Evolutionary conservation across 768 basidiomycete species (phyloP), one percentile per base, ranked within the genome.

Genomic region (Suillus decipiens): DNA sequence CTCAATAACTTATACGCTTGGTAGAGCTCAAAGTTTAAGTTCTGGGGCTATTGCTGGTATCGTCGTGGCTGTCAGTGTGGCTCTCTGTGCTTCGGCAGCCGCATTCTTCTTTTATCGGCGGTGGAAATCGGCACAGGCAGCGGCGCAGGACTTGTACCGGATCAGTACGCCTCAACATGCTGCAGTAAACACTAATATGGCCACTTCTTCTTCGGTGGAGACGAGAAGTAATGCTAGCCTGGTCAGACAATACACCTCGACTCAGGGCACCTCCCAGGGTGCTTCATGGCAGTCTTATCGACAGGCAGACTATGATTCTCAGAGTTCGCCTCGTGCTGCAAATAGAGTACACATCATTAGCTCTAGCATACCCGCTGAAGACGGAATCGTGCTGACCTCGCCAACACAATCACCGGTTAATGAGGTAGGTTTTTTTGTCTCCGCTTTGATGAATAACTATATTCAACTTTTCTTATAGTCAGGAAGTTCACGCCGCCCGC

Each of bases 101-200:
- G 69, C 72, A 4, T 9, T 71, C 47, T 61, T 74, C 59, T 75
- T 72, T 42, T 76, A 72, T 37, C 64, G 67, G 37, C 70, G 70
- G 9, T 76, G 73, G 73, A 76, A 64, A 64, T 66, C 67, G 19
- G 66, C 65, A 1, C n/a, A 69, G 34, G 60, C 64, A 28, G 45
- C 61, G 24, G 68, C 68, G n/a, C 53, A 59, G 3, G 63, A 65
- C 45, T 48, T 65, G 8, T 66, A 69, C 47, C 61, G 66, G 47
- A 36, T 51, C 41, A 56, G 64, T 47, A 56, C 64, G 5, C 53
- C 63, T n/a, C 65, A 62, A 37, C 67, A 36, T 19, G 39, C 17
- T 7, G 60, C 61, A 3, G 61, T 17, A 12, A 31, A 43, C 0
- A 10, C 45, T 11, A 15, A 68, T 1, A 61, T 61, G 9, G 73